Percentiles rank a stretch among this genome's conserved stretches.
Evolutionary conservation across 2,329 filamentous ascomycete genomes (phyloP).

Genomic region (Cladosporium sp.): DNA sequence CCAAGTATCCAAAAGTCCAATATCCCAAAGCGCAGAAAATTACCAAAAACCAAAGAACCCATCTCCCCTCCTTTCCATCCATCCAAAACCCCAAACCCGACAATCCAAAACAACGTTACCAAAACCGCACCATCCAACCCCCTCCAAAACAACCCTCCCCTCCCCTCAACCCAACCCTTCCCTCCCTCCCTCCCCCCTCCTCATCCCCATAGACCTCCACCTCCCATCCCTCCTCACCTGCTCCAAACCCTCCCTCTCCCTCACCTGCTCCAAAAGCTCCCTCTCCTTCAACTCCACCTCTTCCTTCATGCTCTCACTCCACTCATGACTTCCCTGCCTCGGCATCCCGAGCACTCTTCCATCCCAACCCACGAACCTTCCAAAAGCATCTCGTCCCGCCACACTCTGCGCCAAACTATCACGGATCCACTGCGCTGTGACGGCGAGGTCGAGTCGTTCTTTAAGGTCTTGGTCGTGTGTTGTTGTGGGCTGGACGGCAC

Average conservation of each 20-base stretch:
- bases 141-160: not conserved
- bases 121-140: not conserved
- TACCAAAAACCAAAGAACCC: too few relatives aligned
- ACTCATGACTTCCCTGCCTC: not conserved
- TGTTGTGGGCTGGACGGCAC: not conserved
- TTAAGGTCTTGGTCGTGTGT: not conserved
- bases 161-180: not conserved
- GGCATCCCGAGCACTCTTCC: slow-evolving; percentile 2
- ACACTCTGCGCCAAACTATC: not conserved
- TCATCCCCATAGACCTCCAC: not conserved
- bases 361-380: slow-evolving; percentile 4
- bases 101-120: too few relatives aligned
- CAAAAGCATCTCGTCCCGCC: not conserved
- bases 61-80: too few relatives aligned
- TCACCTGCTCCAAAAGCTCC: not conserved
- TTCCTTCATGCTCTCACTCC: too few relatives aligned
- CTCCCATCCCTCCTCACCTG: not conserved
- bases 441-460: not conserved
- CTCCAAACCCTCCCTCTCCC: not conserved
- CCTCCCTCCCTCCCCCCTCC: not conserved
- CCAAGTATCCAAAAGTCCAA: not conserved
- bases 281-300: too few relatives aligned
- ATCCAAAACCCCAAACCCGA: too few relatives aligned
- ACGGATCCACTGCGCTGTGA: not conserved
- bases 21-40: too few relatives aligned